phyloP scores from a whole-genome alignment of 768 basidiomycete species.

The Termitomyces sp. region DNA sequence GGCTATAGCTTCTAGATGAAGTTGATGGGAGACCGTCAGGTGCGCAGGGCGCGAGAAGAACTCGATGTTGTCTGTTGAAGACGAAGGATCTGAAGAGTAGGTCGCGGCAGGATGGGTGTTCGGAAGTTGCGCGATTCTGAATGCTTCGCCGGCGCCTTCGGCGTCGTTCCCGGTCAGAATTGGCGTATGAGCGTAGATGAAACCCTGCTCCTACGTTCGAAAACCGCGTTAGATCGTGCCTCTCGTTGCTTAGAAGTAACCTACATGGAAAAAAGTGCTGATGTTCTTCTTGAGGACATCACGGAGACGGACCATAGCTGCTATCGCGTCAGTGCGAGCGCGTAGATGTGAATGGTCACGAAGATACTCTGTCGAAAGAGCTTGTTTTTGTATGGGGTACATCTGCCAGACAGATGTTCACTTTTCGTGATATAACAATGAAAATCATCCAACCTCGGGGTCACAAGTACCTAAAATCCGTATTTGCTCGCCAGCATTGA shows the following conservation, averaged over 20 bases:
- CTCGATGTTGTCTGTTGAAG: slow-evolving; percentile 13
- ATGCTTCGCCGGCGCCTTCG: slow-evolving; percentile 94
- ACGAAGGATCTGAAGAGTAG: background rate
- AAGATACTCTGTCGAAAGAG: slow-evolving; percentile 71
- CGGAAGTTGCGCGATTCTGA: slow-evolving; percentile 51
- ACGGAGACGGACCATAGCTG: slow-evolving; percentile 73
- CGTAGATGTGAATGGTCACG: slow-evolving; percentile 88
- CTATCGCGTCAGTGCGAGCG: slow-evolving; percentile 65
- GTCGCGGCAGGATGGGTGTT: slow-evolving; percentile 21
- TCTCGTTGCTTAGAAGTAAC: slow-evolving; percentile 10
- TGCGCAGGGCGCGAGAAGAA: too few relatives aligned
- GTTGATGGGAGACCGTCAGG: too few relatives aligned
- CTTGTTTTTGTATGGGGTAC: slow-evolving; percentile 92
- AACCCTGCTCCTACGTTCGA: slow-evolving; percentile 59
- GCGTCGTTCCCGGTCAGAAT: slow-evolving; percentile 89
- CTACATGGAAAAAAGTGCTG: slow-evolving; percentile 68
- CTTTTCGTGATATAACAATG: background rate
- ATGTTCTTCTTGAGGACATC: slow-evolving; percentile 51
- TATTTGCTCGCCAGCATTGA: slow-evolving; percentile 17
- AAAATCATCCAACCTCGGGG: slow-evolving; percentile 29
- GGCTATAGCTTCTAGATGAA: too few relatives aligned
- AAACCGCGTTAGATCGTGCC: background rate
- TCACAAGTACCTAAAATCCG: slow-evolving; percentile 42
- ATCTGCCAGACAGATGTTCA: slow-evolving; percentile 32
- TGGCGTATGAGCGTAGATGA: slow-evolving; percentile 77